Base-by-base conservation (phyloP, 2,329 filamentous ascomycete species). In the Incumbomyces lentus region DNA sequence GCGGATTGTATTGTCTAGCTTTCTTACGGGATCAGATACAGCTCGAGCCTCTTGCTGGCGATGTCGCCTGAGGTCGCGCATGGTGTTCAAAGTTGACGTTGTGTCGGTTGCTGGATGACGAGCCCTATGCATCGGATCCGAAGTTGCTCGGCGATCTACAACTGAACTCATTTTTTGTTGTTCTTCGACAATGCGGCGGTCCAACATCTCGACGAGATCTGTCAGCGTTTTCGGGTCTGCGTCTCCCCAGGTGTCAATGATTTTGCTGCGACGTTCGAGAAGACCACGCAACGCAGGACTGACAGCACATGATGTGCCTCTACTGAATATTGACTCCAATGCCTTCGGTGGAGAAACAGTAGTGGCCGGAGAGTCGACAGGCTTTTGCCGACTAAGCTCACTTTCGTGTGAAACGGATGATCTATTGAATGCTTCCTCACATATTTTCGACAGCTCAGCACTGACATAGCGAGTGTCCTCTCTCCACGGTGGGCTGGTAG, bases 361-460 rank as follows among this genome's bases (percentile, higher is more conserved):
- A 16, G 67, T 70, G 5, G 72, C 69, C 22, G 76, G 75, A 2
- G 76, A 77, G 3, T 61, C 59, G 14, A 66, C 64, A 1, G 71
- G 73, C 2, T 66, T 66, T 19, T 65, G 36, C 33, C 48, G 57
- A 46, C 48, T 57, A 29, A 40, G 47, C 19, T 59, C 63, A 42
- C 71, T 77, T 13, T 36, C 49, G 2, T 75, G 74, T 37, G 70
- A 70, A 17, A 74, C 64, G 1, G 73, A 82, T 46, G 68, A 74
- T 55, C 83, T 80, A 59, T 86, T 89, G 68, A 96, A 95, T 1
- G 89, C 89, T 58, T 92, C 86, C 59, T 96, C 89, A 59, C 89
- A 93, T 49, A 92, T 86, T 63, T 87, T 86, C 41, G 87, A 86
- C 51, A 95, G 81, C 57, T 87, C 87, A 57, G 78, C 79, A 56